Base-by-base conservation (phyloP, 1,284 basidiomycete genomes). In the Apiotrichum montevideense region DNA sequence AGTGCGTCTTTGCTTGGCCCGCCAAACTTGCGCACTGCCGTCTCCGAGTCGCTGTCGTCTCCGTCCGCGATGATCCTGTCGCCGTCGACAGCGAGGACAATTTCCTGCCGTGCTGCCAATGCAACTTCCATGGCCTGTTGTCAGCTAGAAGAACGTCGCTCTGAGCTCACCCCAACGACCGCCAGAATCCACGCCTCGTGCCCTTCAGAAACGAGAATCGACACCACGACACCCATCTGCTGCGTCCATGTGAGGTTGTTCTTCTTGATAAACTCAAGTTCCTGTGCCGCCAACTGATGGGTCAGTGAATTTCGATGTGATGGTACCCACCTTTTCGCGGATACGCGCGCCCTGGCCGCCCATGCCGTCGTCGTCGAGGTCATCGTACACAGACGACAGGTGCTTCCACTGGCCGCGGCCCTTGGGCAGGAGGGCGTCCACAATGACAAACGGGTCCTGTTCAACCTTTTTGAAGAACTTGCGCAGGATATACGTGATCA, bases 391-490 rank as follows among this genome's bases (percentile, higher is more conserved):
- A 9, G 85, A 88, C 8, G 88, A 91, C 65, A 83, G 85, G 59
- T 84, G 82, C 74, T 92, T 92, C 90, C 90, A 93, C 63, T 85
- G 79, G 15, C 87, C 84, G 63, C 88, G 82, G 69, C 87, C 88
- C 79, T 91, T 94, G 5, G 90, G 90, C 77, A 87, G 91, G 79
- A 93, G 88, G 3, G 87, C 87, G 80, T 96, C 90, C 54, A 96
- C 81, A 56, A 90, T 82, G 43, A 95, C 78, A 77, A 95, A 87
- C 0, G 88, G 81, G 61, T 94, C 86, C 59, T 88, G 83, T 54
- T 84, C 81, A 44, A 90, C 80, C 5, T 84, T 83, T 72, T 94
- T 96, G 83, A 97, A 96, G 80, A 95, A 96, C 70, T 87, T 85
- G 45, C 89, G 85, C 54, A 95, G 80, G 54, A 96, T 81, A 74